Evolutionary conservation across 805 yeast genomes (phyloP).

Genomic region (Lachancea nothofagi): DNA sequence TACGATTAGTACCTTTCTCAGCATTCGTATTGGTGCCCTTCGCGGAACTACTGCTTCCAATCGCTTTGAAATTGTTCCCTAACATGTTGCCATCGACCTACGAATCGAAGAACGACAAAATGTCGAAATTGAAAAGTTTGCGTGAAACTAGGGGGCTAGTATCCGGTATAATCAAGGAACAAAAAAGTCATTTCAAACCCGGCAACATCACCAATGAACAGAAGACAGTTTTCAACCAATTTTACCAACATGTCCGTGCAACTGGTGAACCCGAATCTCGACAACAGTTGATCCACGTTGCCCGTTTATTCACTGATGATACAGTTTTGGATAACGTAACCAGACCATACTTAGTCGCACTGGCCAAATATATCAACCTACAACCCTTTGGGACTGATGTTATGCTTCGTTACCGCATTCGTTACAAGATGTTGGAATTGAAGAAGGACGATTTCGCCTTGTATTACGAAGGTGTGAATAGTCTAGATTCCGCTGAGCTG

Average conservation of each 20-base stretch:
- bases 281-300: constrained; percentile 74
- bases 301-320: constrained; percentile 89
- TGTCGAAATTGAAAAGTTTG: constrained; percentile 50
- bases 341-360: constrained; percentile 84
- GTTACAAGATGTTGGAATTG: constrained; percentile 85
- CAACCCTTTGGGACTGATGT: constrained; percentile 92
- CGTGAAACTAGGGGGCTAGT: constrained; percentile 60
- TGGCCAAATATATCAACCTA: constrained; percentile 86
- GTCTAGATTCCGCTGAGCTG: constrained; percentile 71
- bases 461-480: constrained; percentile 89
- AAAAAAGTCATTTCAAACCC: constrained; percentile 64
- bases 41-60: constrained; percentile 85
- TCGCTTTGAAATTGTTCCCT: constrained; percentile 91
- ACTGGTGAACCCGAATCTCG: constrained; percentile 54
- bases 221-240: constrained; percentile 67
- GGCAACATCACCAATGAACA: constrained; percentile 64
- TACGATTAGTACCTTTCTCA: constrained; percentile 86
- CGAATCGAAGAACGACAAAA: constrained; percentile 57
- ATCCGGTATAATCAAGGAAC: constrained; percentile 56
- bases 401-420: constrained; percentile 85
- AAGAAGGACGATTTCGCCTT: constrained; percentile 89
- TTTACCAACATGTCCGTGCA: constrained; percentile 67
- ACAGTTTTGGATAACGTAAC: constrained; percentile 87
- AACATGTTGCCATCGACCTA: constrained; percentile 90
- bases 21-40: constrained; percentile 88